Evolutionary conservation across 129 eudicot species (phyloP).

Genomic region (Gnaphalium uliginosum): DNA sequence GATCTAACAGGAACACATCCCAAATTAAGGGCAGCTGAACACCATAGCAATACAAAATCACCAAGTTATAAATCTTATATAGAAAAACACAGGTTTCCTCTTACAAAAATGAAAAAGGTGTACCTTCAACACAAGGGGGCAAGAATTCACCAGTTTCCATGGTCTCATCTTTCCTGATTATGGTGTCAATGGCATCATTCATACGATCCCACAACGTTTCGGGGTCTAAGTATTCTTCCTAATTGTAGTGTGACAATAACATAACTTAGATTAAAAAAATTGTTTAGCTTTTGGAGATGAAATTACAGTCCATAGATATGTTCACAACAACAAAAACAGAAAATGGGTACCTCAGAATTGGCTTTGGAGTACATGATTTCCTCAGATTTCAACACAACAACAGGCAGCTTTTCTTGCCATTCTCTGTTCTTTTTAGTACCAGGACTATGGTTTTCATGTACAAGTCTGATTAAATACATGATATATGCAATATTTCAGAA

Average conservation of each 20-base stretch:
- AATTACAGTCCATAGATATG: not conserved
- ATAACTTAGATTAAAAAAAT: not conserved
- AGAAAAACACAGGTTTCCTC: not conserved
- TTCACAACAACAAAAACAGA: not conserved
- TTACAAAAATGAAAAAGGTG: conserved; percentile 22
- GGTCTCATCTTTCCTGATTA: conserved; percentile 82
- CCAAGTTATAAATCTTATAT: conserved; percentile 1
- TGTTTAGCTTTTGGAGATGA: not conserved
- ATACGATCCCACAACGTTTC: conserved; percentile 87
- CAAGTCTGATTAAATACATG: conserved; percentile 64
- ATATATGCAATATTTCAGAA: conserved; percentile 33
- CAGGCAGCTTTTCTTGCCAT: conserved; percentile 93
- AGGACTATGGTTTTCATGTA: conserved; percentile 57
- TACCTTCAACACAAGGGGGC: conserved; percentile 98
- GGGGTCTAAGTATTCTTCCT: conserved; percentile 75
- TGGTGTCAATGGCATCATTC: conserved; percentile 83
- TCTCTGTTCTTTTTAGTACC: conserved; percentile 77
- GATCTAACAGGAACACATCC: conserved; percentile 89
- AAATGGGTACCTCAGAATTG: conserved; percentile 73
- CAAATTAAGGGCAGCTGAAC: conserved; percentile 87
- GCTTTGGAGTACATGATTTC: conserved; percentile 98
- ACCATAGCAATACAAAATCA: conserved; percentile 14
- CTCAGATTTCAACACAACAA: conserved; percentile 83
- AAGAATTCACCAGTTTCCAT: conserved; percentile 74
- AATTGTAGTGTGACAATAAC: not conserved